Percentiles rank a stretch among this genome's conserved stretches.
phyloP scores from a whole-genome alignment of 139 green algal species.

The Micractinium sp. region DNA sequence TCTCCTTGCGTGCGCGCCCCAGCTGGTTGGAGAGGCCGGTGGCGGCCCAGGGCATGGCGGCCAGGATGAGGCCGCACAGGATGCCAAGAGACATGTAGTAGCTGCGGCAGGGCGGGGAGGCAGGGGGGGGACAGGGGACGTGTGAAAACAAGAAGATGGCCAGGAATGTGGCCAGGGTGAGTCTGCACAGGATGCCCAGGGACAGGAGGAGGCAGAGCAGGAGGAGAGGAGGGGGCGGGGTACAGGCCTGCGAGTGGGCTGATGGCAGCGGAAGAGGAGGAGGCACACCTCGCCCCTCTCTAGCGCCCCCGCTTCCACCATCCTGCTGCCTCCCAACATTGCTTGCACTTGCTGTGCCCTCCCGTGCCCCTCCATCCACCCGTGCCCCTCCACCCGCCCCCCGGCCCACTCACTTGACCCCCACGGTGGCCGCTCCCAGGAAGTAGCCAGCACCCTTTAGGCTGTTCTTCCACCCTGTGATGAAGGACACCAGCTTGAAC shows the following conservation, averaged over 20 bases:
- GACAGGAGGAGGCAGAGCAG: not conserved
- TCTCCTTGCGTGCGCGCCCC: slow-evolving; percentile 72
- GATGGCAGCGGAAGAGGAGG: not conserved
- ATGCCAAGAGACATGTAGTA: slow-evolving; percentile 78
- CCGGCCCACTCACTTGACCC: slow-evolving; percentile 49
- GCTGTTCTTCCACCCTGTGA: slow-evolving; percentile 89
- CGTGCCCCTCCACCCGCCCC: no score
- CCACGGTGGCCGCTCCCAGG: slow-evolving; percentile 74
- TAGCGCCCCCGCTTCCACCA: not conserved
- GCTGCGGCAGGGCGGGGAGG: slow-evolving; percentile 21
- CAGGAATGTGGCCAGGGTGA: not conserved
- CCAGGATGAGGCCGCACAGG: slow-evolving; percentile 67
- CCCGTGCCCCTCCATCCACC: no score
- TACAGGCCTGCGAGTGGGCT: not conserved
- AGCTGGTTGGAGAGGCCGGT: slow-evolving; percentile 65
- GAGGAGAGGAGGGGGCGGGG: no score
- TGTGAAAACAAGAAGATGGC: not conserved
- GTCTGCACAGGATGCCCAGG: not conserved
- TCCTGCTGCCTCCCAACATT: no score
- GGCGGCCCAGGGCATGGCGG: slow-evolving; percentile 79
- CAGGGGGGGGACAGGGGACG: not conserved
- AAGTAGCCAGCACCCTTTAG: slow-evolving; percentile 89
- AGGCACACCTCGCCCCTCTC: not conserved
- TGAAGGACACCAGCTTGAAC: slow-evolving; percentile 86
- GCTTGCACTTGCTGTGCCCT: no score